phyloP scores from a whole-genome alignment of 2,329 filamentous ascomycete genomes.

The Epichloe gansuensis region DNA sequence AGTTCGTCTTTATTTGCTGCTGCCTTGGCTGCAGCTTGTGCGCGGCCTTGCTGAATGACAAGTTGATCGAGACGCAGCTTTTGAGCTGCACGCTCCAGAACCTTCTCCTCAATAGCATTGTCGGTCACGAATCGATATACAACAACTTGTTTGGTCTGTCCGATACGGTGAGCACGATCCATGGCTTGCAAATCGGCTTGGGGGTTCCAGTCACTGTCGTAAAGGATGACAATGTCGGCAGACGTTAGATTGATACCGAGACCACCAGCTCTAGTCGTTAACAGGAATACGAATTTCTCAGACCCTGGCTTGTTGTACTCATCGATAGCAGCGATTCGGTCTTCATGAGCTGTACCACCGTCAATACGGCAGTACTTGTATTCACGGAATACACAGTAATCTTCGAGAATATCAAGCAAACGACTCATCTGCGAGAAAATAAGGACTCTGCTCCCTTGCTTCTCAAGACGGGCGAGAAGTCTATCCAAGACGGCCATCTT shows the following conservation, averaged over 20 bases:
- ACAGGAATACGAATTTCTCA: conserved; percentile 90
- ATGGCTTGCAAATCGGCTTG: conserved; percentile 97
- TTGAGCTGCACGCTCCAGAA: conserved; percentile 88
- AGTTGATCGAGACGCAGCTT: conserved; percentile 93
- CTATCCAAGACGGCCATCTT: conserved; percentile 98
- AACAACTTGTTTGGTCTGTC: conserved; percentile 93
- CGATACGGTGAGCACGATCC: conserved; percentile 96
- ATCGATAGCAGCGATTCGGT: conserved; percentile 93
- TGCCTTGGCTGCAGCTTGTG: conserved; percentile 79
- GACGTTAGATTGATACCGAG: conserved; percentile 92
- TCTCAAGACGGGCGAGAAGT: conserved; percentile 68
- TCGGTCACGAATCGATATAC: conserved; percentile 97
- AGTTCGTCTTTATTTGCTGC: conserved; percentile 94
- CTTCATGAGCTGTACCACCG: conserved; percentile 90
- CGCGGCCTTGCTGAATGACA: conserved; percentile 93
- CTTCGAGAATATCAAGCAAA: conserved; percentile 89
- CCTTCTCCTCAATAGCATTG: conserved; percentile 97
- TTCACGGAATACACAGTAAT: conserved; percentile 92
- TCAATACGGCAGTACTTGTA: conserved; percentile 97
- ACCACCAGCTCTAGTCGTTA: conserved; percentile 91
- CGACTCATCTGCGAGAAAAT: conserved; percentile 99
- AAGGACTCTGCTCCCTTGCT: conserved; percentile 83
- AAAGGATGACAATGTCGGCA: conserved; percentile 91
- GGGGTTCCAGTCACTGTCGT: conserved; percentile 97
- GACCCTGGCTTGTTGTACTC: conserved; percentile 95